Evolutionary conservation across 1,284 basidiomycete species (phyloP).

Genomic region (Salmacisia buchloeana): DNA sequence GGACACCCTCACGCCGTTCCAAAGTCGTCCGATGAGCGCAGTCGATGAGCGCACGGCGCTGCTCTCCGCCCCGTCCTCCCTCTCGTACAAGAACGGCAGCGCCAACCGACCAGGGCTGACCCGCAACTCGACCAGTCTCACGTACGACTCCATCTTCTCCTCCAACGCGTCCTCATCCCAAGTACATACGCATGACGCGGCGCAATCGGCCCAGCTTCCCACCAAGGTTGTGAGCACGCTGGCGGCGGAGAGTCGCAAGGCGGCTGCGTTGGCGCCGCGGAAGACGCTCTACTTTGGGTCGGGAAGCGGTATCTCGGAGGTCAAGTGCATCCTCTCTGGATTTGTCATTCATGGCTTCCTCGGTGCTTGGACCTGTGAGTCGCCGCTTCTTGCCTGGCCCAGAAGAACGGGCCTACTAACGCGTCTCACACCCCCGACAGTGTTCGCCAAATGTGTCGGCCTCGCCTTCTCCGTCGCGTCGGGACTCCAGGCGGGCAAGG

Average conservation of each 20-base stretch:
- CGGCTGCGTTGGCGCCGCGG: constrained; percentile 54
- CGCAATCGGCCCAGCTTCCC: constrained; percentile 2
- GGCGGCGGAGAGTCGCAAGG: constrained; percentile 25
- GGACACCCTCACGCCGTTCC: not conserved
- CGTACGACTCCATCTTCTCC: constrained; percentile 1
- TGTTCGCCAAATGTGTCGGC: constrained; percentile 7
- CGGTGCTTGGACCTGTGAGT: constrained; percentile 73
- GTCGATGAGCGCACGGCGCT: not conserved
- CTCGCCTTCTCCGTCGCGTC: constrained; percentile 72
- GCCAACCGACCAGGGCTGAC: not conserved
- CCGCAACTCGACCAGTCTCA: not conserved
- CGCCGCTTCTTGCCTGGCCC: not conserved
- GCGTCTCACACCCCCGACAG: too few species aligned
- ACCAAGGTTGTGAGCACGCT: constrained; percentile 16
- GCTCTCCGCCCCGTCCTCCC: not conserved
- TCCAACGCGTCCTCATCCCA: not conserved
- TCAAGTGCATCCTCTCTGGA: constrained; percentile 95
- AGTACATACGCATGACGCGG: not conserved
- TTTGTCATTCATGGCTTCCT: constrained; percentile 96
- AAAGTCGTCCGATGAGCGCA: not conserved
- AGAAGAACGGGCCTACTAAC: not conserved
- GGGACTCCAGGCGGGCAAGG: constrained; percentile 93
- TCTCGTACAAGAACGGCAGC: not conserved
- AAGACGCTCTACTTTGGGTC: constrained; percentile 62
- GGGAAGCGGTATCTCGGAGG: constrained; percentile 95